These are phyloP conservation scores for fission yeast (Schizosaccharomyces pombe) DNA, from an alignment of 805 yeast species.

Conservation along the genomic window ASM294v3 CU329670.1:271501-272000, in stretches of 20 bases:
- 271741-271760: slow-evolving; percentile 79
- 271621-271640: slow-evolving; percentile 58
- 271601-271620: slow-evolving; percentile 86
- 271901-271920: slow-evolving; percentile 92
- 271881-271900: slow-evolving; percentile 76
- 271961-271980: slow-evolving; percentile 79
- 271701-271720: slow-evolving; percentile 64
- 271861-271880: slow-evolving; percentile 68
- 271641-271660: slow-evolving; percentile 83
- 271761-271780: slow-evolving; percentile 94
- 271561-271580: slow-evolving; percentile 75
- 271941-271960: slow-evolving; percentile 44
- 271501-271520: slow-evolving; percentile 85
- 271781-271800: slow-evolving; percentile 59
- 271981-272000: slow-evolving; percentile 98
- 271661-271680: slow-evolving; percentile 79
- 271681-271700: slow-evolving; percentile 95
- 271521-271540: slow-evolving; percentile 86
- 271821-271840: slow-evolving; percentile 83
- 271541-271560: slow-evolving; percentile 85
- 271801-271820: slow-evolving; percentile 60
- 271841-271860: slow-evolving; percentile 66
- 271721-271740: slow-evolving; percentile 49
- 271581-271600: slow-evolving; percentile 82
- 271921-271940: slow-evolving; percentile 74